Conservation (phyloP, 2,329 filamentous ascomycete genomes). For the Dactylonectria macrodidyma region DNA sequence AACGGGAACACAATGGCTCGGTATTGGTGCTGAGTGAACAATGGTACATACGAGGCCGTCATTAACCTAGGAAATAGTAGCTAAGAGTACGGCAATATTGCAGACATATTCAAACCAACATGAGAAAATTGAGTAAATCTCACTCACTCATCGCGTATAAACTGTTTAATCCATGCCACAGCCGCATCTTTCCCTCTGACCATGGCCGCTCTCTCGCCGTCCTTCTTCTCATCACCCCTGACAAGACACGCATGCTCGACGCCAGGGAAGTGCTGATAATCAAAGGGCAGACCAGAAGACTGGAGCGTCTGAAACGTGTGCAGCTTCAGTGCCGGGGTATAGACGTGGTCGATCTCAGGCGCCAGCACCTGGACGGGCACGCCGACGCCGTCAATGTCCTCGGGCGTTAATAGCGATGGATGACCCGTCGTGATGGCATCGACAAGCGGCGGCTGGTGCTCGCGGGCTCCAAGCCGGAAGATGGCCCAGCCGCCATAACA, state of each 20-base stretch:
- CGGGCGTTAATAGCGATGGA: constrained; percentile 58
- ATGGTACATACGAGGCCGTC: no score
- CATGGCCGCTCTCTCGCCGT: constrained; percentile 58
- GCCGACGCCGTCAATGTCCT: constrained; percentile 61
- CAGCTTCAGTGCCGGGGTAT: constrained; percentile 59
- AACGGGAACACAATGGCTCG: no score
- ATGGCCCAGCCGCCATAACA: constrained; percentile 68
- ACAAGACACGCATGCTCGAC: constrained; percentile 60
- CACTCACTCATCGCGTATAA: constrained; percentile 12
- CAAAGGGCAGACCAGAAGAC: constrained; percentile 54
- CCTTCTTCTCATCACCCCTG: constrained; percentile 54
- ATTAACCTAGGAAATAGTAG: no score
- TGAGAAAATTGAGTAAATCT: not conserved
- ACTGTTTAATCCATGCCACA: constrained; percentile 56
- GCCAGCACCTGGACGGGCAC: constrained; percentile 68
- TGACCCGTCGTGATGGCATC: constrained; percentile 63
- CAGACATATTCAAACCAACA: not conserved
- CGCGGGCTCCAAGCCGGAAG: constrained; percentile 60
- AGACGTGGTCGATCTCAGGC: constrained; percentile 61
- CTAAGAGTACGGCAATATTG: not conserved
- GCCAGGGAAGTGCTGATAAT: constrained; percentile 63
- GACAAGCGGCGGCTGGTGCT: constrained; percentile 55
- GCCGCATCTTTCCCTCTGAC: constrained; percentile 59
- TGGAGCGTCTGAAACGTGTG: constrained; percentile 55
- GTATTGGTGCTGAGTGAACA: no score